Evolutionary conservation across 163 green algal species (phyloP), one percentile per base, ranked within the genome.

Genomic region (Smithsoniella earleae): DNA sequence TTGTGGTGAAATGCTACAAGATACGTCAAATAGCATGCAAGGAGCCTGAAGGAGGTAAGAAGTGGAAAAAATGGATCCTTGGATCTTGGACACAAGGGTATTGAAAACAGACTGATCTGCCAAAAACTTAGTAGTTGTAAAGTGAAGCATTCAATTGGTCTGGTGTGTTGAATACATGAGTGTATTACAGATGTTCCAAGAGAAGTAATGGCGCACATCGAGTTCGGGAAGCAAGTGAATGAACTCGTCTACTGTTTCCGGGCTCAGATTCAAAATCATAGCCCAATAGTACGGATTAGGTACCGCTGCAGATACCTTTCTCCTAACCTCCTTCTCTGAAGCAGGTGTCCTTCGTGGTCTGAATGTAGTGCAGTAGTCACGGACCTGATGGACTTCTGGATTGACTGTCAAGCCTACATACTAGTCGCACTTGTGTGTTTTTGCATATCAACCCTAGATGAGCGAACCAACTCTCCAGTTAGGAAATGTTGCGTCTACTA

Each of bases 261-360:
- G 58, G 27, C 58, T 69, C n/a, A 69, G 58, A 43, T 69, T 69
- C 58, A 69, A 45, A 5, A 69, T 38, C 25, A 69, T 22, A 33
- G 27, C 58, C 58, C 58, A 69, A 33, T 69, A 69, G 58, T 69
- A 69, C 22, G 58, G 58, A 38, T 69, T 30, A 5, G 8, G 6
- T 30, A 69, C 34, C 16, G 20, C n/a, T 13, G 20, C 58, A 45
- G 58, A 30, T n/a, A 38, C 58, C 31, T n/a, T 30, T 13, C 43
- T 30, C 27, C 58, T 30, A 16, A 69, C 58, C 38, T 45, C 43
- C 58, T 38, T 33, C 58, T 69, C 58, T 40, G 58, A 69, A 6
- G 58, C 20, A n/a, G 40, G 30, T n/a, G 58, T 69, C 22, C 58
- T 5, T 13, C 58, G n/a, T 16, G 58, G 58, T 40, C 30, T 31